Conservation (phyloP, 2,329 filamentous ascomycete species). For the Paecilomyces sp. region DNA sequence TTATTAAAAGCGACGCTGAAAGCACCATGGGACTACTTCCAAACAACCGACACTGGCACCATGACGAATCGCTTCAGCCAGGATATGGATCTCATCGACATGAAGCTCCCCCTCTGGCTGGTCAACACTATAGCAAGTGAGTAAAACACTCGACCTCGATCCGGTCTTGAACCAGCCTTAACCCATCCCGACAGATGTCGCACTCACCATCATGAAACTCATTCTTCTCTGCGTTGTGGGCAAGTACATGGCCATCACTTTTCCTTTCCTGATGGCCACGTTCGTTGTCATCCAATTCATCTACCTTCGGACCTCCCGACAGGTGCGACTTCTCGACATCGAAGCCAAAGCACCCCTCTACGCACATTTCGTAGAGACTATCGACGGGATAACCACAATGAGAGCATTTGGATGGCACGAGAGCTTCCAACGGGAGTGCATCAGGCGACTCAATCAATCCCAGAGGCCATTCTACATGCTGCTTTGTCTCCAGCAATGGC, state of each 20-base stretch:
- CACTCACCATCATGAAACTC: too few relatives aligned
- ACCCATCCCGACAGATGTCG: too few relatives aligned
- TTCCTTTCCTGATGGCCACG: background rate
- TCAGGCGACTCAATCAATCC: too few relatives aligned
- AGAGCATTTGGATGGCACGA: background rate
- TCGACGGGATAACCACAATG: background rate
- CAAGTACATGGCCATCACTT: background rate
- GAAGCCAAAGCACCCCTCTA: background rate
- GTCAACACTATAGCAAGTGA: too few relatives aligned
- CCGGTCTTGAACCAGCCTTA: background rate
- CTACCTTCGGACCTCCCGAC: background rate
- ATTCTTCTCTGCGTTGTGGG: background rate
- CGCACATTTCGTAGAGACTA: background rate
- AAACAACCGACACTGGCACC: background rate
- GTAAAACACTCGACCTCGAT: too few relatives aligned
- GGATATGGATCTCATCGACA: constrained; percentile 1
- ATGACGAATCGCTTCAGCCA: background rate
- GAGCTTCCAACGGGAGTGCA: background rate
- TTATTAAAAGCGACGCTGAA: background rate
- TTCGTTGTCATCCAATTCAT: background rate
- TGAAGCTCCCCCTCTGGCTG: background rate
- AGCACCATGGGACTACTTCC: background rate
- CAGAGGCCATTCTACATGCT: too few relatives aligned
- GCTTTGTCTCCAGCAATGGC: too few relatives aligned
- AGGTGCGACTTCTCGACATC: background rate